Percentiles rank a stretch among this genome's conserved stretches.
phyloP scores from a whole-genome alignment of 495 filamentous ascomycete species.

The Bathelium albidoporum region DNA sequence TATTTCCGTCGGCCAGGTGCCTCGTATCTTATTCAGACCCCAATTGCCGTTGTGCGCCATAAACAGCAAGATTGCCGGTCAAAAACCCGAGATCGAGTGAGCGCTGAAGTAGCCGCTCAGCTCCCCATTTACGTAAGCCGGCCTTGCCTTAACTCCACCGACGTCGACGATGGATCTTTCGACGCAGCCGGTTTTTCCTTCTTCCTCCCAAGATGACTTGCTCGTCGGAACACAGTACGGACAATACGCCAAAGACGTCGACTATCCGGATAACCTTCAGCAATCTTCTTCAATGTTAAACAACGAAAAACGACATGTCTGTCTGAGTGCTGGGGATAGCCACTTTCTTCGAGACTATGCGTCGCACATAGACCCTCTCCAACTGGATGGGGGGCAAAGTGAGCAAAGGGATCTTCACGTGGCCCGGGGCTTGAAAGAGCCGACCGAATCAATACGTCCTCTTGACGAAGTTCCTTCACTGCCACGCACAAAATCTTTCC shows the following conservation, averaged over 20 bases:
- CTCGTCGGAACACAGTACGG: neutral
- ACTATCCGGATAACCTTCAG: neutral
- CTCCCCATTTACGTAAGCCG: neutral
- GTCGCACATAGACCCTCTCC: constrained; percentile 3
- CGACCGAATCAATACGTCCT: neutral
- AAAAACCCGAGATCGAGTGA: neutral
- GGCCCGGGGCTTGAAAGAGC: neutral
- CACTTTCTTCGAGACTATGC: constrained; percentile 7
- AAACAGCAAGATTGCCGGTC: neutral
- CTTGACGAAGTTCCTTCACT: neutral
- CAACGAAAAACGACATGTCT: neutral
- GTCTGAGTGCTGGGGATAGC: neutral
- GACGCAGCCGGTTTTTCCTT: neutral
- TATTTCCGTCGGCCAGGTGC: neutral
- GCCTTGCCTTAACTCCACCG: neutral
- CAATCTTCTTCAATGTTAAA: neutral
- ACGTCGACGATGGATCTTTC: constrained; percentile 1
- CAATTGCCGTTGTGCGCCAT: neutral
- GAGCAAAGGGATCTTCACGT: neutral
- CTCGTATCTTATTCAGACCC: neutral
- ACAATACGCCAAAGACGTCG: neutral
- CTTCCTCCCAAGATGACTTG: neutral
- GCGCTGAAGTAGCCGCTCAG: neutral
- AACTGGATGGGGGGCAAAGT: neutral
- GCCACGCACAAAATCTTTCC: neutral